phyloP scores from a whole-genome alignment of 306 rosid genomes.

The Crotalaria pallida region DNA sequence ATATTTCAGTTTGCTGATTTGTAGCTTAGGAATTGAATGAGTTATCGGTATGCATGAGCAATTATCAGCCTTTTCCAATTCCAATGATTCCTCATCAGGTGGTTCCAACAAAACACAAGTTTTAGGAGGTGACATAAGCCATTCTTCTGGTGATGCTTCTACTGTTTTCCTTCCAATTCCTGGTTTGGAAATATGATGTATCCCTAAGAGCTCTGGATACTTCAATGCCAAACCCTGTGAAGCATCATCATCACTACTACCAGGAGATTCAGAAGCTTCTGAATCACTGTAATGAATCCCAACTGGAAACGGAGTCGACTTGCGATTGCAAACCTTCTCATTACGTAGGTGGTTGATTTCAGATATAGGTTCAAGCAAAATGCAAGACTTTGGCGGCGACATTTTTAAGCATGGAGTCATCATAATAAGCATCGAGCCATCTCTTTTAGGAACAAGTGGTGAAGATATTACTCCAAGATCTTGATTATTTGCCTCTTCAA shows the following conservation, averaged over 20 bases:
- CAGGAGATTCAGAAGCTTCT: constrained; percentile 42
- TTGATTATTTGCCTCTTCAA: constrained; percentile 23
- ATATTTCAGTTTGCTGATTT: constrained; percentile 19
- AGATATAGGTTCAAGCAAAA: constrained; percentile 74
- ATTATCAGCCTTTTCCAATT: constrained; percentile 28
- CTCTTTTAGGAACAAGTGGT: constrained; percentile 25
- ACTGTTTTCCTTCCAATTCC: constrained; percentile 38
- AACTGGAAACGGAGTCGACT: constrained; percentile 78
- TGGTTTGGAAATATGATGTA: constrained; percentile 35
- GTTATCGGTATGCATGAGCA: neutral
- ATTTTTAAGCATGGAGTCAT: constrained; percentile 78
- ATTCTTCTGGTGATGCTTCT: constrained; percentile 64
- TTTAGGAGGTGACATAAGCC: constrained; percentile 88
- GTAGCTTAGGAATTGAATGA: constrained; percentile 3
- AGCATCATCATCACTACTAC: constrained; percentile 28
- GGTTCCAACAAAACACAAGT: constrained; percentile 79
- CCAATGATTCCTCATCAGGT: constrained; percentile 42
- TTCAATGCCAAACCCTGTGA: constrained; percentile 46
- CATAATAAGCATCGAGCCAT: constrained; percentile 46
- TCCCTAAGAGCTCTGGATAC: constrained; percentile 67
- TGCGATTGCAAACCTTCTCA: constrained; percentile 36
- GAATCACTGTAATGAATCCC: constrained; percentile 47
- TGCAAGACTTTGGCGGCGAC: constrained; percentile 90
- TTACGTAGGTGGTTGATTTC: constrained; percentile 40
- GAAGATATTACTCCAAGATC: constrained; percentile 38